Evolutionary conservation across 176 grass and related monocot genomes (phyloP).

Genomic region (Rhynchospora pubera): DNA sequence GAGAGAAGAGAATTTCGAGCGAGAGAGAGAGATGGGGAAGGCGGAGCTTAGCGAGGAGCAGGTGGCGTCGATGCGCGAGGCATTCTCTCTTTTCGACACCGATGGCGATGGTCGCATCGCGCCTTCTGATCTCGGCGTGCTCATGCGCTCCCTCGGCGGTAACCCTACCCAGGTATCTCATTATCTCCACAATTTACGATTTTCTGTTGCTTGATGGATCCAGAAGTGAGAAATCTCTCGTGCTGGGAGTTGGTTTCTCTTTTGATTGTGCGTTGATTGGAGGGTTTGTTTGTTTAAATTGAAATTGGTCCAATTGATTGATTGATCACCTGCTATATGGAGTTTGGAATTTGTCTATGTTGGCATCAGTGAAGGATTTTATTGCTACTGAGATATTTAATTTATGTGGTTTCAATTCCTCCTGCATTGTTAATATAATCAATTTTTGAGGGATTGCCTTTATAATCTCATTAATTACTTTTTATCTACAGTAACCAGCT

Average conservation of each 20-base stretch:
- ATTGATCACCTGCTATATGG: neutral
- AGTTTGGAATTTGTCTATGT: neutral
- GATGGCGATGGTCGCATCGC: slow-evolving; percentile 46
- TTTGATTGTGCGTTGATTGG: neutral
- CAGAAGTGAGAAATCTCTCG: neutral
- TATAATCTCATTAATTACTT: neutral
- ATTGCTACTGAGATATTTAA: neutral
- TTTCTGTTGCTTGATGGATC: neutral
- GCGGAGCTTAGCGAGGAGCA: slow-evolving; percentile 46
- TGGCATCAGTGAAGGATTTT: neutral
- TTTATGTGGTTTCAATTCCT: neutral
- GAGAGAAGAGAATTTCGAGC: neutral
- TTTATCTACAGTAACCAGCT: neutral
- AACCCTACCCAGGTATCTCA: slow-evolving; percentile 35
- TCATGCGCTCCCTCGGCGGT: slow-evolving; percentile 52
- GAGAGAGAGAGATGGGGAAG: slow-evolving; percentile 8
- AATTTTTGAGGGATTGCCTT: neutral
- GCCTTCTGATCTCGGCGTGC: slow-evolving; percentile 38
- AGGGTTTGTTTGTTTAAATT: neutral
- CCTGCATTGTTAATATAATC: neutral
- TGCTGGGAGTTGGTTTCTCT: neutral
- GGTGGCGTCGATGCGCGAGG: slow-evolving; percentile 56
- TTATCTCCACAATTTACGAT: neutral
- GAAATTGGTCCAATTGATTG: neutral
- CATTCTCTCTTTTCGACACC: slow-evolving; percentile 49